Percentiles rank a stretch among this genome's conserved stretches.
Conservation (phyloP, 805 yeast species). For the Yamadazyma endophytica region DNA sequence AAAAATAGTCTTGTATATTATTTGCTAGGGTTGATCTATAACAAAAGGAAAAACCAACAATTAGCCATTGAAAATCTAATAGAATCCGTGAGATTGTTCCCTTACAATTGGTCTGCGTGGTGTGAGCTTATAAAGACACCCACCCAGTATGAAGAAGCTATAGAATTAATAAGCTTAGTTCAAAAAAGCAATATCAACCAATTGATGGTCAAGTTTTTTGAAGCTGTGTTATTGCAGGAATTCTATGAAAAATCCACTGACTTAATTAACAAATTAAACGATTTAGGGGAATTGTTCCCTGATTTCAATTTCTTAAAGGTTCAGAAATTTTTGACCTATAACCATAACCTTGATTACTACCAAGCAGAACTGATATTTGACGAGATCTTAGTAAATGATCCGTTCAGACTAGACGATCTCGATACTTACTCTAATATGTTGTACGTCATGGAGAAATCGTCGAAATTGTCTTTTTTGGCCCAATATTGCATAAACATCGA, state of each 20-base stretch:
- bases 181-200: conserved; percentile 30
- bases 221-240: conserved; percentile 68
- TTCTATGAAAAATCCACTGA: conserved; percentile 58
- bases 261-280: conserved; percentile 38
- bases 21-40: conserved; percentile 62
- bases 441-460: conserved; percentile 85
- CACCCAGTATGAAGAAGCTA: conserved; percentile 58
- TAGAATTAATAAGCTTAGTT: conserved; percentile 32
- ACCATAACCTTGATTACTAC: conserved; percentile 79
- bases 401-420: conserved; percentile 83
- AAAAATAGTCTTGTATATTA: conserved; percentile 62
- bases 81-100: conserved; percentile 61
- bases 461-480: conserved; percentile 82
- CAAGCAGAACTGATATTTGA: conserved; percentile 81
- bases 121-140: conserved; percentile 66
- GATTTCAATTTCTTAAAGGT: conserved; percentile 67
- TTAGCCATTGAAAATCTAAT: conserved; percentile 61
- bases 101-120: conserved; percentile 96
- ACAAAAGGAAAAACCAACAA: conserved; percentile 56
- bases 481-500: conserved; percentile 81
- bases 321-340: conserved; percentile 77
- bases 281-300: conserved; percentile 59
- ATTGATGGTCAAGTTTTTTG: conserved; percentile 52
- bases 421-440: conserved; percentile 93
- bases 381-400: conserved; percentile 66